These are phyloP conservation scores for Claviceps sp. DNA, from an alignment of 2,329 filamentous ascomycete genomes.

Conservation along the genomic window DNA sequence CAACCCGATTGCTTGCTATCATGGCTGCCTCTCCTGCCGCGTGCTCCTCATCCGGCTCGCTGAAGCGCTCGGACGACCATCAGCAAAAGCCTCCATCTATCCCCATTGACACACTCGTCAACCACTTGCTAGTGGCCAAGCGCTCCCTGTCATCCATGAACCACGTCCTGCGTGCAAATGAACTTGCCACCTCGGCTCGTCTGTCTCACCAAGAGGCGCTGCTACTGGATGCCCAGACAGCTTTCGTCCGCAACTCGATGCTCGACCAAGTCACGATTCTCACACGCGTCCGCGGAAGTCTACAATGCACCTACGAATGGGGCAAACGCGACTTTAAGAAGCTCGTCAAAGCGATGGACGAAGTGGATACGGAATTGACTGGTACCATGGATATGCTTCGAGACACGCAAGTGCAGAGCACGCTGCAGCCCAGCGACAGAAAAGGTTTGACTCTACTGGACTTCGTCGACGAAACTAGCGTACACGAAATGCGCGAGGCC, in stretches of 20 bases:
- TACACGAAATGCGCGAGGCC: constrained; percentile 50
- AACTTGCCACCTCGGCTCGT: constrained; percentile 67
- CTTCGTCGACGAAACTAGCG: constrained; percentile 62
- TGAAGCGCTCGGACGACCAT: constrained; percentile 17
- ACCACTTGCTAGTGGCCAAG: constrained; percentile 76
- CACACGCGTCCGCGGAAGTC: constrained; percentile 33
- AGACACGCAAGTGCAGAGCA: constrained; percentile 48
- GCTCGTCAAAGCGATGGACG: constrained; percentile 52
- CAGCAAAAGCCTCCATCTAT: constrained; percentile 10
- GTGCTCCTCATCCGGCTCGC: constrained; percentile 22
- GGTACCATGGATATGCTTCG: constrained; percentile 53
- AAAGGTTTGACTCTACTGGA: constrained; percentile 53
- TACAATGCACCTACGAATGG: constrained; percentile 42
- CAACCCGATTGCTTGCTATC: constrained; percentile 4
- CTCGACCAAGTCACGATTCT: constrained; percentile 41
- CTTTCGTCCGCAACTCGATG: constrained; percentile 53
- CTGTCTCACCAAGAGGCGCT: constrained; percentile 66
- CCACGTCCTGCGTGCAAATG: constrained; percentile 73
- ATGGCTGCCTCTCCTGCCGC: constrained; percentile 24
- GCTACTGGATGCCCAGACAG: constrained; percentile 54
- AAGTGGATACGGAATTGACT: constrained; percentile 49
- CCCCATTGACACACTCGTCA: constrained; percentile 63
- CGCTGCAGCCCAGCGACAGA: constrained; percentile 46
- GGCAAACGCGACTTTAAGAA: constrained; percentile 47
- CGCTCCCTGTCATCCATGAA: constrained; percentile 73